Conservation (phyloP, 352 stramenopile species). For the Pilasporangium apinafurcum region DNA sequence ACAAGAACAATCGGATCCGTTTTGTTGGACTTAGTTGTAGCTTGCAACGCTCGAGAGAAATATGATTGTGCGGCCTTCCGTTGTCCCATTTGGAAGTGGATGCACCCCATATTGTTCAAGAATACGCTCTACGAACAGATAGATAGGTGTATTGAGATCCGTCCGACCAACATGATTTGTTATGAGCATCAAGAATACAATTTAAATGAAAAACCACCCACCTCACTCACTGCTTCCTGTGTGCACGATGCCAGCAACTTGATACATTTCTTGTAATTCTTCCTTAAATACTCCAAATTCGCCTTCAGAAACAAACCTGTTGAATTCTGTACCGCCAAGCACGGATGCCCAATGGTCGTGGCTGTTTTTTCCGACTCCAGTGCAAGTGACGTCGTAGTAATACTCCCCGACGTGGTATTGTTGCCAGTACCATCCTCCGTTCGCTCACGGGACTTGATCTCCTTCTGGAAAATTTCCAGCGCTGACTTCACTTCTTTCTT, state of each 20-base stretch:
- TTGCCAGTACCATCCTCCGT: conserved; percentile 12
- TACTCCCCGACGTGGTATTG: conserved; percentile 3
- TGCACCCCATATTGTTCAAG: conserved; percentile 90
- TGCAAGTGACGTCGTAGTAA: conserved; percentile 9
- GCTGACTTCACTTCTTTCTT: conserved; percentile 93
- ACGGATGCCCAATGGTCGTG: conserved; percentile 67
- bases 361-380: conserved; percentile 67
- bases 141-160: conserved; percentile 1
- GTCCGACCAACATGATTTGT: background rate
- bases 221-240: conserved; percentile 75
- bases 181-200: background rate
- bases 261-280: conserved; percentile 93
- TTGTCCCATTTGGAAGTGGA: conserved; percentile 89
- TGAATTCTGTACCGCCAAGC: conserved; percentile 81
- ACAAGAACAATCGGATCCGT: conserved; percentile 35
- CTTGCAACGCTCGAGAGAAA: conserved; percentile 80
- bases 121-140: conserved; percentile 51
- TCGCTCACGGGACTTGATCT: conserved; percentile 64
- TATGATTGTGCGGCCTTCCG: conserved; percentile 89
- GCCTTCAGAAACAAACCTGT: conserved; percentile 90
- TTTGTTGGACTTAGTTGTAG: conserved; percentile 52
- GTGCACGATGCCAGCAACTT: conserved; percentile 90
- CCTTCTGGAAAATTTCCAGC: conserved; percentile 91
- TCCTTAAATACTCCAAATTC: conserved; percentile 91
- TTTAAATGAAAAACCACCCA: conserved; percentile 6